Evolutionary conservation across 1,139 yeast species (phyloP), one percentile per base, ranked within the genome.

Genomic region (Geotrichum restrictum): DNA sequence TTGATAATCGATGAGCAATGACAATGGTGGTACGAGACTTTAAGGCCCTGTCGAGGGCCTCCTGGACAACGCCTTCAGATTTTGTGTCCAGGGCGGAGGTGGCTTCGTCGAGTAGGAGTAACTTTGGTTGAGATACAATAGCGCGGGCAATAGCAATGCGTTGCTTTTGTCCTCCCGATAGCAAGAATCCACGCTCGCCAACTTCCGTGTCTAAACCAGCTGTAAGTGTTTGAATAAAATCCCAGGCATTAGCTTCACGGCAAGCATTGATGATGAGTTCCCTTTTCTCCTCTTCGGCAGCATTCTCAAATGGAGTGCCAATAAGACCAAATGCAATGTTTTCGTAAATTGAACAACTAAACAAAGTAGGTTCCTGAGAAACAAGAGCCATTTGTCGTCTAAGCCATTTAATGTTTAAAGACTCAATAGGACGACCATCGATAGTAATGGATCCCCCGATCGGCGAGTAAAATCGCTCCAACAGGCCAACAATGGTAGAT

Each of bases 141-240:
- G 95, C 91, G 57, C 96, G 74, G 0, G 96, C 96, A 59, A 88
- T 78, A 3, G 96, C 96, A 45, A 88, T 80, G 63, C 96, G 76
- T 69, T 88, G 97, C 67, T 87, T 87, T 65, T 88, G 96, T 3
- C 97, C 97, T 33, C 96, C 96, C 62, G 85, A 80, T 58, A 82
- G 69, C 45, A 70, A 73, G 55, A 69, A 67, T 37, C 81, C 79
- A 1, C 84, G 79, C 56, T 73, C 75, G 2, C 85, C 85, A 27
- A 82, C 76, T 29, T 73, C 68, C 0, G 87, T 82, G 48, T 81
- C 79, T 21, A 72, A 62, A 1, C 76, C 76, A 1, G 72, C 72
- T 11, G 74, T 63, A 57, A 74, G 57, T n/a, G 61, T 60, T 51
- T 62, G 64, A 45, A 73, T 70, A 51, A 73, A 73, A 36, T 72